Conservation (phyloP, 148 eudicot species). For the Salicornia ramosissima region DNA sequence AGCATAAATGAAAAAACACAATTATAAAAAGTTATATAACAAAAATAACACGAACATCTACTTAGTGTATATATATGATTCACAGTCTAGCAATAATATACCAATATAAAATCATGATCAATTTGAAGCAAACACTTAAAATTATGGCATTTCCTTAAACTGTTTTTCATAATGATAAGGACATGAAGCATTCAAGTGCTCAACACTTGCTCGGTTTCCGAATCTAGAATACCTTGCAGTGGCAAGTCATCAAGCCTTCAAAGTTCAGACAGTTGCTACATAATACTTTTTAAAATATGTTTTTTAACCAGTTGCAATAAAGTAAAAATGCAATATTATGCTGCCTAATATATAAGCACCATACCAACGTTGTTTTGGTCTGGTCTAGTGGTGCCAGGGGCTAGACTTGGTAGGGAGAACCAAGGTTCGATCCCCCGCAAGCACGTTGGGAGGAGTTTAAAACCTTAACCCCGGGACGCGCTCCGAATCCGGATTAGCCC, state of each 20-base stretch:
- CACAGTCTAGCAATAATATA: neutral
- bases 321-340: neutral
- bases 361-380: too few species aligned
- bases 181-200: too few species aligned
- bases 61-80: neutral
- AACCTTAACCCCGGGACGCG: too few species aligned
- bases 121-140: too few species aligned
- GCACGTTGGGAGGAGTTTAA: too few species aligned
- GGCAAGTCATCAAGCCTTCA: slow-evolving; percentile 5
- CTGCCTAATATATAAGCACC: too few species aligned
- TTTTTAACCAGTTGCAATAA: neutral
- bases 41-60: slow-evolving; percentile 9
- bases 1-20: too few species aligned
- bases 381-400: too few species aligned
- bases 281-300: neutral
- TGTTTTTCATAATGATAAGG: neutral
- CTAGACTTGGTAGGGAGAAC: too few species aligned
- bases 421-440: too few species aligned
- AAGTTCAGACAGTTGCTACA: neutral
- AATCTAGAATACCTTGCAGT: neutral
- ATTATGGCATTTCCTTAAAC: neutral
- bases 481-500: too few species aligned
- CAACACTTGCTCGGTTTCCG: neutral
- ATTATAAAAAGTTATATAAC: too few species aligned
- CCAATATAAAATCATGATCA: neutral